These are phyloP conservation scores for Yarrowia yakushimensis DNA, from an alignment of 805 yeast genomes.

Conservation along the genomic window DNA sequence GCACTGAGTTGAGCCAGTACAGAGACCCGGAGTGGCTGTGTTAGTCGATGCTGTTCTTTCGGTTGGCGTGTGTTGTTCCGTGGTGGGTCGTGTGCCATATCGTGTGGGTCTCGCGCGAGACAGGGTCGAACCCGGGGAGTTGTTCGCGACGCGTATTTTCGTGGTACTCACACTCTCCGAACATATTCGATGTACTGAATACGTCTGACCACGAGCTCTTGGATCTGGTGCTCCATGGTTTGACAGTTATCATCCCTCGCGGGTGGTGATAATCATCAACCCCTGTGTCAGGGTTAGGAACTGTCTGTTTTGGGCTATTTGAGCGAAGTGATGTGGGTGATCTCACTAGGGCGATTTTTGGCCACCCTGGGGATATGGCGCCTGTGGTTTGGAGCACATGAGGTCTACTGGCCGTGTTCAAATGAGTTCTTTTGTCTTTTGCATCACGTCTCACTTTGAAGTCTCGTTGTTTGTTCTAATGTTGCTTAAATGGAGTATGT, in stretches of 20 bases:
- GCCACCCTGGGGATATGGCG: background rate
- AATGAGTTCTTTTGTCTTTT: background rate
- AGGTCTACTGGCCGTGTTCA: background rate
- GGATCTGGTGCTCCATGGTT: constrained; percentile 27
- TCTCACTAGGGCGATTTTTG: background rate
- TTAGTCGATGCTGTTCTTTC: background rate
- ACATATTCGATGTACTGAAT: constrained; percentile 29
- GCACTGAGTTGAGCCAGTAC: constrained; percentile 30
- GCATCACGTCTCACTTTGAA: background rate
- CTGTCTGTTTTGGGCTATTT: background rate
- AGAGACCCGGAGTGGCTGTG: constrained; percentile 29
- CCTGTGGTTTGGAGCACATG: background rate
- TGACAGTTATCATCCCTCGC: background rate
- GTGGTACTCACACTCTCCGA: constrained; percentile 29
- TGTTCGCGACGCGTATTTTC: background rate
- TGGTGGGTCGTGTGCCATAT: background rate
- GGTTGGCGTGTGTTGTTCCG: background rate
- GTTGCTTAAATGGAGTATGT: constrained; percentile 6
- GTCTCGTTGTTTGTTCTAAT: background rate
- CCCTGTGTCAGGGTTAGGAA: constrained; percentile 17
- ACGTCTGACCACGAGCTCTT: constrained; percentile 31
- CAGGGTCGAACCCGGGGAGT: too few species aligned
- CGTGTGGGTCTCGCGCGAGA: constrained; percentile 10
- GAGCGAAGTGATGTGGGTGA: background rate
- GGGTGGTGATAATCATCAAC: background rate